These are phyloP conservation scores for Fusarium sp. DNA, from an alignment of 2,329 filamentous ascomycete species.

Conservation along the genomic window DNA sequence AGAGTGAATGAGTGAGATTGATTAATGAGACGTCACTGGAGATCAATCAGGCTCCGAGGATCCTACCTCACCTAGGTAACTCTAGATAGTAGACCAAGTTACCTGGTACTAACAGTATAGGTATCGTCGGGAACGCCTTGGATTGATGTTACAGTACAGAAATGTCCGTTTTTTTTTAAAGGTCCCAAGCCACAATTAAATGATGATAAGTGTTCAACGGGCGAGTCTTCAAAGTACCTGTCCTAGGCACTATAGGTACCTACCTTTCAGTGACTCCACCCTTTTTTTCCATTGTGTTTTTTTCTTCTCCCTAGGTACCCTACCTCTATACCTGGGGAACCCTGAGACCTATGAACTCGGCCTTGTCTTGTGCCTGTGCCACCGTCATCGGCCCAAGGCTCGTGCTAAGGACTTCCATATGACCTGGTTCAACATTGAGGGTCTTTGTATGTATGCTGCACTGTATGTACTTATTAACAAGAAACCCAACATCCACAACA, in stretches of 20 bases:
- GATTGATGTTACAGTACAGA: slow-evolving; percentile 6
- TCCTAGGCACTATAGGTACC: background rate
- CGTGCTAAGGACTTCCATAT: background rate
- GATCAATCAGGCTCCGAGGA: slow-evolving; percentile 44
- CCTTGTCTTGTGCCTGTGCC: slow-evolving; percentile 2
- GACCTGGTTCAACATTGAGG: background rate
- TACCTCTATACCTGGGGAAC: slow-evolving; percentile 16
- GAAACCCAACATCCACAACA: background rate
- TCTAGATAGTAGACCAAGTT: too few species aligned
- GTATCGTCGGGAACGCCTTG: slow-evolving; percentile 7
- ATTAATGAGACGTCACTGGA: slow-evolving; percentile 40
- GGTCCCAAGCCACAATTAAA: slow-evolving; percentile 19
- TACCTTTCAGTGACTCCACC: slow-evolving; percentile 4
- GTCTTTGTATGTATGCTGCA: background rate
- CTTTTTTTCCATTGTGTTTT: background rate
- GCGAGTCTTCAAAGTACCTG: background rate
- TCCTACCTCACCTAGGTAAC: slow-evolving; percentile 1
- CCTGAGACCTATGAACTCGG: slow-evolving; percentile 13
- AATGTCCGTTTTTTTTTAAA: background rate
- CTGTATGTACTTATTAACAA: background rate
- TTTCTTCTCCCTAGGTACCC: background rate
- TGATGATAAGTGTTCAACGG: slow-evolving; percentile 15
- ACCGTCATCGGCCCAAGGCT: slow-evolving; percentile 14
- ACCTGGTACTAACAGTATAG: background rate
- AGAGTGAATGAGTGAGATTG: slow-evolving; percentile 24